These are phyloP conservation scores for Cryphonectria parasitica DNA, from an alignment of 2,329 filamentous ascomycete genomes.

Conservation along the genomic window DNA sequence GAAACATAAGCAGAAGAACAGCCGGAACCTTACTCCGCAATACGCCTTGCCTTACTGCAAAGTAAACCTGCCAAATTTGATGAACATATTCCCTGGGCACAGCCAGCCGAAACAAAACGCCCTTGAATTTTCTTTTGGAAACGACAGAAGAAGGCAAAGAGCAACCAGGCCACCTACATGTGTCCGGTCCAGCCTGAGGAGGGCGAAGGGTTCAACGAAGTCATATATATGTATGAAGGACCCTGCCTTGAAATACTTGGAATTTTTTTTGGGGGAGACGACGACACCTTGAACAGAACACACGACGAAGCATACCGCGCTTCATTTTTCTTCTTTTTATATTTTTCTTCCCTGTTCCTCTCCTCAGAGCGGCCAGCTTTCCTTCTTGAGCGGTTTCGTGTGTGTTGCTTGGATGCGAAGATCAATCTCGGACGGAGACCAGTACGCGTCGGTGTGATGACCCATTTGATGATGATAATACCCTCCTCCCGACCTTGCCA, in stretches of 20 bases:
- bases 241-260: neutral
- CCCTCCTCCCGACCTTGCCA: neutral
- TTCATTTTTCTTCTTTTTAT: neutral
- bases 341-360: neutral
- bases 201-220: neutral
- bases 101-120: neutral
- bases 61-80: neutral
- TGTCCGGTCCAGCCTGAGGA: neutral
- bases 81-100: neutral
- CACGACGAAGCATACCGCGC: neutral
- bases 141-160: neutral
- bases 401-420: constrained; percentile 6
- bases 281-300: neutral
- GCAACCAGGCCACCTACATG: neutral
- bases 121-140: neutral
- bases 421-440: constrained; percentile 19
- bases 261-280: neutral
- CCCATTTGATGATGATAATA: constrained; percentile 5
- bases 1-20: neutral
- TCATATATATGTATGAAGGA: neutral
- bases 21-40: neutral
- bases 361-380: constrained; percentile 13
- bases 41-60: neutral
- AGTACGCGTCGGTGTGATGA: constrained; percentile 24
- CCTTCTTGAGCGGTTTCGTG: constrained; percentile 10